Conservation (phyloP, 768 basidiomycete species). For the Antrodiella citrinella region DNA sequence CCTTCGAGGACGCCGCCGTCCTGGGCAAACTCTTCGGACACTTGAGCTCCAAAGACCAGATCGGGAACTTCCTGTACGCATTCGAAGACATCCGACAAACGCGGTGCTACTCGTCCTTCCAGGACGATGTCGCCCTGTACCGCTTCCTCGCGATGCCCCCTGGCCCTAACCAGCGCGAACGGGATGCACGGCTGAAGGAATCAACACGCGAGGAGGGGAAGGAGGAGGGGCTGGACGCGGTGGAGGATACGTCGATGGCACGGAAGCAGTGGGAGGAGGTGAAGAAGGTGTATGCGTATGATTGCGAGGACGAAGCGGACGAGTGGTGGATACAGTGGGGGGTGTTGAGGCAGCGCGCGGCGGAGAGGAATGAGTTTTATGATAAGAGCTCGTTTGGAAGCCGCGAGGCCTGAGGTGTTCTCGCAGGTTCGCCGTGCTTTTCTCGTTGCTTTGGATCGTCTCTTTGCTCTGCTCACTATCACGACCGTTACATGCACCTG, state of each 20-base stretch:
- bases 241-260: constrained; percentile 13
- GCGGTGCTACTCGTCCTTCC: constrained; percentile 10
- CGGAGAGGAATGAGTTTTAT: constrained; percentile 2
- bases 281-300: constrained; percentile 24
- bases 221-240: constrained; percentile 15
- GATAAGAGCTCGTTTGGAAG: too few species aligned
- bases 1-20: constrained; percentile 31
- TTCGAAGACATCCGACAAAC: constrained; percentile 27
- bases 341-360: constrained; percentile 18
- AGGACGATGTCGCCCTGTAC: constrained; percentile 5
- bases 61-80: constrained; percentile 24
- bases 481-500: too few species aligned
- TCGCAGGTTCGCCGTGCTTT: too few species aligned
- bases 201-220: constrained; percentile 11
- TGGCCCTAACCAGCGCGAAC: constrained; percentile 13
- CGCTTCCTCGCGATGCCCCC: constrained; percentile 12
- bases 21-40: constrained; percentile 32
- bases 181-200: constrained; percentile 22
- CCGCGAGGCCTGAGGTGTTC: too few species aligned
- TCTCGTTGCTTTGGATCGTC: too few species aligned
- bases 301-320: constrained; percentile 29
- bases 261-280: constrained; percentile 25
- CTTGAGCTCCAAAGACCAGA: constrained; percentile 21
- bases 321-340: constrained; percentile 33
- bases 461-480: too few species aligned